Conservation (phyloP, 805 yeast genomes). For the Groenewaldozyma salmanticensis region DNA sequence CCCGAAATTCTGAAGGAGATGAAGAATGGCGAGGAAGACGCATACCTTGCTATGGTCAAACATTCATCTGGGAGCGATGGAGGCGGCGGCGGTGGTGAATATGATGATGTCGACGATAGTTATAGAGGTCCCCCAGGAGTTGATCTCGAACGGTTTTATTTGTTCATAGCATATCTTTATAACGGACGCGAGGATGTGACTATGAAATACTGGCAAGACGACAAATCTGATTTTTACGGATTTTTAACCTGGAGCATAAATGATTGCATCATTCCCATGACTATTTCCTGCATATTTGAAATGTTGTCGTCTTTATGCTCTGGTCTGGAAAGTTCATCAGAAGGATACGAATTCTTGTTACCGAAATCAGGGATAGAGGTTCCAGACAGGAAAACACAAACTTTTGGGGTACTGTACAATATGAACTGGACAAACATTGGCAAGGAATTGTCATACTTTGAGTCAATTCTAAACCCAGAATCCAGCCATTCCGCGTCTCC, state of each 20-base stretch:
- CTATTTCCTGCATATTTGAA: constrained; percentile 57
- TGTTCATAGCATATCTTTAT: constrained; percentile 63
- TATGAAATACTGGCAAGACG: constrained; percentile 55
- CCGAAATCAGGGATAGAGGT: constrained; percentile 6
- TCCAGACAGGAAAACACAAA: too few relatives aligned
- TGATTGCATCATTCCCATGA: constrained; percentile 9
- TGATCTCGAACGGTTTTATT: constrained; percentile 79
- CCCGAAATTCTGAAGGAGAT: constrained; percentile 33
- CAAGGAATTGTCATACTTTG: neutral
- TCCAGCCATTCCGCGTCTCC: neutral
- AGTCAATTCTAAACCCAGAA: neutral
- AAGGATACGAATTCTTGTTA: constrained; percentile 15
- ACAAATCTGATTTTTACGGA: constrained; percentile 59
- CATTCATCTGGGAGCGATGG: too few relatives aligned
- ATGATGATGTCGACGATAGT: too few relatives aligned
- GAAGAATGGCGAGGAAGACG: constrained; percentile 31
- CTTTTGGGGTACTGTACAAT: neutral
- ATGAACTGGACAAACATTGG: neutral
- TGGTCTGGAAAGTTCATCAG: constrained; percentile 45
- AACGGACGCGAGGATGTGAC: constrained; percentile 48
- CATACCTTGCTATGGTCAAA: too few relatives aligned
- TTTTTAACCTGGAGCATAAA: constrained; percentile 86
- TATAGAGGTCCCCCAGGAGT: constrained; percentile 58
- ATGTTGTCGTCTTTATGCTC: constrained; percentile 67
- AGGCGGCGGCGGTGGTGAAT: too few relatives aligned